Percentiles rank a stretch among this genome's conserved stretches.
phyloP scores from a whole-genome alignment of 2,329 filamentous ascomycete genomes.

The Stachybotrys chlorohalonatus region DNA sequence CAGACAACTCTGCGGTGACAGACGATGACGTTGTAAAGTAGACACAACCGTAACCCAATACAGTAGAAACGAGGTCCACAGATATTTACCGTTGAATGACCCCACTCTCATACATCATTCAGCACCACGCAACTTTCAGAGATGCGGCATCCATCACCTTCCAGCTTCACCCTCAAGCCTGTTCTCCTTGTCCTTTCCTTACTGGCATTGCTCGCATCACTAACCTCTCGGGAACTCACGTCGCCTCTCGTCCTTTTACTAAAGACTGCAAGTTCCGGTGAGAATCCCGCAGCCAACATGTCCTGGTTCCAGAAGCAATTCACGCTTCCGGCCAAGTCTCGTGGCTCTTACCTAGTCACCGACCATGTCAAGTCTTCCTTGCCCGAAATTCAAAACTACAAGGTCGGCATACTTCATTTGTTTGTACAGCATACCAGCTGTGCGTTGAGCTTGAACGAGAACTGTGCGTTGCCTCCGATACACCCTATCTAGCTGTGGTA shows the following conservation, averaged over 20 bases:
- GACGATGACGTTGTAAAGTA: background rate
- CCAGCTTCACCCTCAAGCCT: background rate
- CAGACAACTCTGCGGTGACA: too few relatives aligned
- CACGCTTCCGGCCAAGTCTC: constrained; percentile 63
- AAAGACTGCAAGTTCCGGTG: constrained; percentile 1
- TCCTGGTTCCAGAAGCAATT: constrained; percentile 84
- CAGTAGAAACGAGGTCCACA: too few relatives aligned
- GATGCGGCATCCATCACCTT: background rate
- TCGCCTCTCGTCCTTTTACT: background rate
- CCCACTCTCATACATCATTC: background rate
- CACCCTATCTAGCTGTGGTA: too few relatives aligned
- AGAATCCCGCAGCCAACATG: constrained; percentile 31
- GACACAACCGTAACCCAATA: too few relatives aligned
- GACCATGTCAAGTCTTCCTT: constrained; percentile 61
- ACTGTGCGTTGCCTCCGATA: constrained; percentile 37
- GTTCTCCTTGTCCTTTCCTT: background rate
- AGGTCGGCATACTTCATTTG: constrained; percentile 76
- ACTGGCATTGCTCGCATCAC: background rate
- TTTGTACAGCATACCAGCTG: constrained; percentile 96
- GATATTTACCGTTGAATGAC: background rate
- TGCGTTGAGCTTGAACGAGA: constrained; percentile 88
- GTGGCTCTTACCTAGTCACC: constrained; percentile 87
- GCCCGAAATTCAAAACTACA: constrained; percentile 75
- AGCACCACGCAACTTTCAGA: background rate
- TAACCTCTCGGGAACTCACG: background rate